A percentile compares a stretch with the other conserved stretches of the same genome.
These are phyloP conservation scores for Ceratocystis harringtonii DNA, from an alignment of 2,329 filamentous ascomycete genomes.

Conservation along the genomic window DNA sequence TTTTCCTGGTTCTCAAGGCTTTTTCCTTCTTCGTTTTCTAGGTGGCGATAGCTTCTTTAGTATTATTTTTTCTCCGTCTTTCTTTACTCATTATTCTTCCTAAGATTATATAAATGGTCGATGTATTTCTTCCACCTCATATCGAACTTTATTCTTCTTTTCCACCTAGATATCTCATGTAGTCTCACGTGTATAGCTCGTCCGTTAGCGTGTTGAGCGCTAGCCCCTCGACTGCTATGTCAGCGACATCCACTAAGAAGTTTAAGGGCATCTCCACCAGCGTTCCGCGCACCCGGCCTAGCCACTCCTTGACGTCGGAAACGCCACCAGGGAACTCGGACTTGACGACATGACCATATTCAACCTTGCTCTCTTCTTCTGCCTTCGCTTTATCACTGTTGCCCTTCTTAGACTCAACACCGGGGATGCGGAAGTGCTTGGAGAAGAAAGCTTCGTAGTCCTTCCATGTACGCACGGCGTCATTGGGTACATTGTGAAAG, in stretches of 20 bases:
- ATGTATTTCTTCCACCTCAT: background rate
- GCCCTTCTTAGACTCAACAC: slow-evolving; percentile 27
- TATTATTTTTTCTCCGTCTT: too few species aligned
- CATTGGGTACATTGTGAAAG: slow-evolving; percentile 65
- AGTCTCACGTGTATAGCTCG: slow-evolving; percentile 48
- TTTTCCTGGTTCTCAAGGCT: too few species aligned
- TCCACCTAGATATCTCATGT: background rate
- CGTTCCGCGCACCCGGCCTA: slow-evolving; percentile 51
- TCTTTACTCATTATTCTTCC: too few species aligned
- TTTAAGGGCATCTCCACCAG: slow-evolving; percentile 82
- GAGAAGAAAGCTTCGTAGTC: slow-evolving; percentile 60
- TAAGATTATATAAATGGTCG: too few species aligned
- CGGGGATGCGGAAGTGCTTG: slow-evolving; percentile 45
- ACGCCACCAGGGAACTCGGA: slow-evolving; percentile 63
- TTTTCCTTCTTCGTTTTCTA: too few species aligned
- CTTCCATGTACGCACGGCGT: slow-evolving; percentile 54
- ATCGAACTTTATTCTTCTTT: background rate
- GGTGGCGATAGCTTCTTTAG: too few species aligned
- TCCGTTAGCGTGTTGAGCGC: slow-evolving; percentile 57
- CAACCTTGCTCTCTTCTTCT: slow-evolving; percentile 42
- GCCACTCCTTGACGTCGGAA: slow-evolving; percentile 54
- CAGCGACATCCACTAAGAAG: slow-evolving; percentile 66
- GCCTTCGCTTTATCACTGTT: slow-evolving; percentile 31
- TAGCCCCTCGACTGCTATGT: slow-evolving; percentile 73
- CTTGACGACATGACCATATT: slow-evolving; percentile 76